Evolutionary conservation across 495 filamentous ascomycete genomes (phyloP), one percentile per base, ranked within the genome.

Genomic region (Aspergillus ostianus): DNA sequence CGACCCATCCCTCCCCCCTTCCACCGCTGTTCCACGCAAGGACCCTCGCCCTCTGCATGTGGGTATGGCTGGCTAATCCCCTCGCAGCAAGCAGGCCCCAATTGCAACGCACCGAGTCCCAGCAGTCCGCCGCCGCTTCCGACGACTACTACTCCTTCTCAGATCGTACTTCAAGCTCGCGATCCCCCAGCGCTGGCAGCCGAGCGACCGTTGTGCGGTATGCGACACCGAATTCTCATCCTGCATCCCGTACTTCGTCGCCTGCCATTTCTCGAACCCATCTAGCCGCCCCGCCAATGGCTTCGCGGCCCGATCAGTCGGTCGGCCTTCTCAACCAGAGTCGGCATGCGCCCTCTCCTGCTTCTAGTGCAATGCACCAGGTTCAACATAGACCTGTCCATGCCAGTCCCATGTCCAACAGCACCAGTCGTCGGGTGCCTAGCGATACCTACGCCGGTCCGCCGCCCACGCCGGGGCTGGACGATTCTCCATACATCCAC

Each of bases 91-190:
- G 72, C 69, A 77, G 71, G 66, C 82, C 82, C 48, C 83, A 84
- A 67, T 62, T 88, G 47, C 69, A 77, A 19, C 78, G 81, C 57
- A 71, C 78, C 53, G 66, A 76, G 58, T 87, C 84, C 0, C 77
- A 78, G 59, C 86, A 86, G 63, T 88, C 84, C 48, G 71, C 85
- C 53, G 77, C 85, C 50, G 86, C 85, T 49, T 87, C 86, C 46
- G 85, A 88, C 74, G 83, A 88, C 71, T 88, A 87, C 70, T 86
- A 84, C 66, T 87, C 84, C n/a, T 76, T 86, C 64, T 82, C 81
- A 27, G 83, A 82, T 45, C 71, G 72, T 58, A 66, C 74, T 44
- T 79, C 80, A 48, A 77, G 76, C 21, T 67, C 75, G 27, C 71
- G 65, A 32, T 68, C 65, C 49, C 76, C 77, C 36, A 81, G 72